phyloP scores from a whole-genome alignment of 2,329 filamentous ascomycete species.

The Alternaria gaisen region DNA sequence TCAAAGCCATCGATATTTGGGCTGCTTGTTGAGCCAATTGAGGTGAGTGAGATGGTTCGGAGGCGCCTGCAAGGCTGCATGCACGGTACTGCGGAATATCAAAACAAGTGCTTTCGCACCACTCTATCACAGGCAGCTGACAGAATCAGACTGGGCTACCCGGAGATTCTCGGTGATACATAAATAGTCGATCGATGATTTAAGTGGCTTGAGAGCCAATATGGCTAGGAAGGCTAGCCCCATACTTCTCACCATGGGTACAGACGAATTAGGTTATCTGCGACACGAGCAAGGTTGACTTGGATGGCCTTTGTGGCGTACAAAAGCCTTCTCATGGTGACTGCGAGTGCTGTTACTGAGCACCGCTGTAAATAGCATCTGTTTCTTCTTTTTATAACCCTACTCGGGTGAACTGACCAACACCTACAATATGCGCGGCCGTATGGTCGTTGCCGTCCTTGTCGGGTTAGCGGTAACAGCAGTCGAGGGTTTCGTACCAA shows the following conservation, averaged over 20 bases:
- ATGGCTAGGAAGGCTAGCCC: slow-evolving; percentile 1
- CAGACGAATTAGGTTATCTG: background rate
- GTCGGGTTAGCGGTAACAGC: background rate
- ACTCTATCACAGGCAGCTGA: background rate
- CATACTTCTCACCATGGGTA: background rate
- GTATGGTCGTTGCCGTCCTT: background rate
- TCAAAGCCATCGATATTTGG: background rate
- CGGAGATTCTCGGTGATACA: background rate
- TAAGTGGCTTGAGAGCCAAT: background rate
- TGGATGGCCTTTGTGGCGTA: background rate
- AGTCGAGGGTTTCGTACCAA: background rate
- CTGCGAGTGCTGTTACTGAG: background rate
- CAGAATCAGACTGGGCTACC: background rate
- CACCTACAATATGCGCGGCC: background rate
- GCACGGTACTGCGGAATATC: background rate
- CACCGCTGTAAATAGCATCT: background rate
- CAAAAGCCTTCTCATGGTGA: background rate
- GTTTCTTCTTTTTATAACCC: background rate
- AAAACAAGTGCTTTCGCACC: background rate
- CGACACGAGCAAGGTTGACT: background rate
- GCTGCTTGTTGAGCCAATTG: background rate
- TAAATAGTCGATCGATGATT: background rate
- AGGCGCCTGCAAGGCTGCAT: background rate
- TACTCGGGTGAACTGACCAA: background rate
- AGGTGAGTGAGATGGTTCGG: background rate